Evolutionary conservation across 2,329 filamentous ascomycete genomes (phyloP), one percentile per base, ranked within the genome.

Genomic region (Phialophora macrospora): DNA sequence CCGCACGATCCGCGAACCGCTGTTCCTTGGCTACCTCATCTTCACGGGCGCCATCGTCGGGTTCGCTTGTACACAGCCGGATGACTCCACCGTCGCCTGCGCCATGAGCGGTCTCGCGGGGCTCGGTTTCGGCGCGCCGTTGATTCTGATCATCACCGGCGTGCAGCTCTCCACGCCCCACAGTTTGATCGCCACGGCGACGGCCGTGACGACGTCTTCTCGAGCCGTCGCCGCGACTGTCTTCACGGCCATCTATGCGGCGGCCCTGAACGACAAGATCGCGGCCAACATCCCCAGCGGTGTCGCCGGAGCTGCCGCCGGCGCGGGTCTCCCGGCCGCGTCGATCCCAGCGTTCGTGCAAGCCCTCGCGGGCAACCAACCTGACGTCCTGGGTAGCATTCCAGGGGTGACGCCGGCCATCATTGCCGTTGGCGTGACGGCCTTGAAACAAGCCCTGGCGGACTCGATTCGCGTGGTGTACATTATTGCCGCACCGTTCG

Each of bases 101-200:
- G 57, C 52, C 12, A 57, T 71, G 26, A 34, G 38, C 11, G 65
- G 62, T 14, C 60, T 71, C 9, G 57, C 69, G 4, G 69, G 69
- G 1, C 59, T 69, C 46, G 69, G 69, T 2, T 69, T 68, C 48
- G 69, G 67, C 4, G 62, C 65, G 2, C 67, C 67, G 2, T 61
- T 71, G 3, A 68, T 71, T 52, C 60, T 71, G n/a, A 68, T 71
- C 38, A 63, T 71, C 57, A 34, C 67, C 2, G 67, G 65, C 7
- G 69, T 71, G 9, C 69, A 71, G 30, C 67, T 71, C 2, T 64
- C 65, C 9, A 69, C 67, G 20, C 69, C 69, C 20, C 65, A 68
- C 55, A 55, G 62, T 9, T 32, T 71, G n/a, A 69, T 71, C 38
- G 69, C 69, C 5, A 69, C 69, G 6, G 69, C 69, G 3, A 71